Evolutionary conservation across 768 basidiomycete genomes (phyloP).

Genomic region (Rhodosporidiobolus odoratus): DNA sequence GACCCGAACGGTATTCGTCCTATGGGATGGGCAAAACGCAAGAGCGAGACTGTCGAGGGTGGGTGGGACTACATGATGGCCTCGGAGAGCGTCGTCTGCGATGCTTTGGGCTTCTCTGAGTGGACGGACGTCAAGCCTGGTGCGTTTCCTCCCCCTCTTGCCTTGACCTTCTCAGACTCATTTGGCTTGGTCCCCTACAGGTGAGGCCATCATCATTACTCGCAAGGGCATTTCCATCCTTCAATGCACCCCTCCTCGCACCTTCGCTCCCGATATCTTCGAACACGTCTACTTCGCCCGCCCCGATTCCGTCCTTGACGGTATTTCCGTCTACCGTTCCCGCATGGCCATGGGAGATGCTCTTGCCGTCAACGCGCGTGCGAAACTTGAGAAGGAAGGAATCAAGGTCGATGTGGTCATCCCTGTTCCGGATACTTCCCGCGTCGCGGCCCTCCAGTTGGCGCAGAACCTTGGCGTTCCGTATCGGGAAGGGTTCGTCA

Average conservation of each 20-base stretch:
- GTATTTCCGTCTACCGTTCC: slow-evolving; percentile 92
- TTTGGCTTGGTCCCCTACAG: slow-evolving; percentile 47
- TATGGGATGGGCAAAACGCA: slow-evolving; percentile 73
- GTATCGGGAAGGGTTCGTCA: slow-evolving; percentile 96
- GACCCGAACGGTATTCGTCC: slow-evolving; percentile 98
- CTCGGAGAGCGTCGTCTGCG: slow-evolving; percentile 93
- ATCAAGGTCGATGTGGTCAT: slow-evolving; percentile 90
- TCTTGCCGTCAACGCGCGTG: slow-evolving; percentile 77
- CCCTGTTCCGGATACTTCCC: slow-evolving; percentile 92
- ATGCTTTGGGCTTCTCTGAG: slow-evolving; percentile 80
- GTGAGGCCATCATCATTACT: slow-evolving; percentile 94
- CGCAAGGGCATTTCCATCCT: slow-evolving; percentile 66
- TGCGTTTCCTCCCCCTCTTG: slow-evolving; percentile 44
- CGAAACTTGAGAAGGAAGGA: slow-evolving; percentile 62
- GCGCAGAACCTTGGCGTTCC: slow-evolving; percentile 84
- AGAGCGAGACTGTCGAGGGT: slow-evolving; percentile 44
- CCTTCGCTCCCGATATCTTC: slow-evolving; percentile 95
- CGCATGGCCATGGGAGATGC: slow-evolving; percentile 99
- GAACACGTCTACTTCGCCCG: slow-evolving; percentile 96
- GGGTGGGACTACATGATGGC: slow-evolving; percentile 84
- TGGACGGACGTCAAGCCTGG: slow-evolving; percentile 94
- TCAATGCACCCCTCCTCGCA: slow-evolving; percentile 61
- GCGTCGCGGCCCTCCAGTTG: slow-evolving; percentile 90
- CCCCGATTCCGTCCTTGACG: slow-evolving; percentile 94
- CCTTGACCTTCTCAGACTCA: slow-evolving; percentile 9